A percentile compares a stretch with the other conserved stretches of the same genome.
Evolutionary conservation across 2,329 filamentous ascomycete species (phyloP).

Genomic region (Pseudovirgaria hyperparasitica): DNA sequence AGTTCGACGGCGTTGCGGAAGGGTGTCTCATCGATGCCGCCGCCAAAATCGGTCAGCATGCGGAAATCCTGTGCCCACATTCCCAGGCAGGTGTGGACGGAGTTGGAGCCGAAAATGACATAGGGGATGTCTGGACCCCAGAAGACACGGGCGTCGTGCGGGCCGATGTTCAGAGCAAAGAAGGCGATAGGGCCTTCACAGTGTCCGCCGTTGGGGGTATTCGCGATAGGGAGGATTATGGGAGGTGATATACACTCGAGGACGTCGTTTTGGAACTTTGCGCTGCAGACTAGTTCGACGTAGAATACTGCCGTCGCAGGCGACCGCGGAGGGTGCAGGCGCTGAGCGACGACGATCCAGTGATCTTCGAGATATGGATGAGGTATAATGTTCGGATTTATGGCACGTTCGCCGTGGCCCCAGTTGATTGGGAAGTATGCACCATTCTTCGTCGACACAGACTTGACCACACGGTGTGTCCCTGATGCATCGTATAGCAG

Average conservation of each 20-base stretch:
- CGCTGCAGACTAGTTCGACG: conserved; percentile 37
- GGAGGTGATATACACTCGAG: conserved; percentile 33
- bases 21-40: conserved; percentile 15
- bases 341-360: conserved; percentile 42
- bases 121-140: conserved; percentile 39
- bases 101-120: conserved; percentile 44
- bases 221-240: conserved; percentile 31
- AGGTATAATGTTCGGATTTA: conserved; percentile 47
- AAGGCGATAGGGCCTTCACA: conserved; percentile 33
- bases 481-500: too few species aligned
- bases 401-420: conserved; percentile 22
- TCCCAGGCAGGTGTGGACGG: conserved; percentile 41
- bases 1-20: conserved; percentile 39
- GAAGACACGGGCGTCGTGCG: conserved; percentile 47
- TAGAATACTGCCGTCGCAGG: too few species aligned
- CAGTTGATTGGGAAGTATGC: conserved; percentile 41
- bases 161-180: conserved; percentile 36
- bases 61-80: conserved; percentile 44
- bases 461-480: conserved; percentile 30
- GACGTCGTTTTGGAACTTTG: conserved; percentile 30
- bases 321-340: conserved; percentile 17
- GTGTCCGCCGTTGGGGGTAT: conserved; percentile 30
- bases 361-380: conserved; percentile 36
- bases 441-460: conserved; percentile 31
- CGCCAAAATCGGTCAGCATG: conserved; percentile 35